Percentiles rank a stretch among this genome's conserved stretches.
phyloP scores from a whole-genome alignment of 345 rosid species.

The Rhodamnia rubescens region DNA sequence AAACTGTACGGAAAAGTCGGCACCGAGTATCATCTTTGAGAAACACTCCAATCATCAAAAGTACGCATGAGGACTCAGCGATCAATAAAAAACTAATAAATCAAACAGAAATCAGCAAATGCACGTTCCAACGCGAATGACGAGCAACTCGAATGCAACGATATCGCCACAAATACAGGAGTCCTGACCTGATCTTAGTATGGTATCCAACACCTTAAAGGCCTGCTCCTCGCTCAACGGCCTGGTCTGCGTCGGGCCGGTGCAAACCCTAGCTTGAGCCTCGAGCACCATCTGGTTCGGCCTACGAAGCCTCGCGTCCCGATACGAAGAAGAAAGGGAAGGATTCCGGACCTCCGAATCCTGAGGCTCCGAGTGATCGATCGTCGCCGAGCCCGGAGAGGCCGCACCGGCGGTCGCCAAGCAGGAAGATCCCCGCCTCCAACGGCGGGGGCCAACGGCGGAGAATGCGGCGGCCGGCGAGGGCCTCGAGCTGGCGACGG shows the following conservation, averaged over 20 bases:
- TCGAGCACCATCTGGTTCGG: slow-evolving; percentile 84
- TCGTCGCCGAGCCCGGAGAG: slow-evolving; percentile 28
- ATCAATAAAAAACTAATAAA: background rate
- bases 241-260: slow-evolving; percentile 84
- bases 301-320: slow-evolving; percentile 46
- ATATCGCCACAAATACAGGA: background rate
- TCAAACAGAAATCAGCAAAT: background rate
- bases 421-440: slow-evolving; percentile 14
- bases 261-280: slow-evolving; percentile 95
- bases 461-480: slow-evolving; percentile 14
- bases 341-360: slow-evolving; percentile 61
- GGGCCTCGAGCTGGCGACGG: slow-evolving; percentile 1
- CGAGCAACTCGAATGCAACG: background rate
- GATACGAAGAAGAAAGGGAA: slow-evolving; percentile 58
- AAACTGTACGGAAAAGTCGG: background rate
- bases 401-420: slow-evolving; percentile 15
- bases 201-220: slow-evolving; percentile 59
- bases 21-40: background rate
- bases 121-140: background rate
- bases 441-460: background rate
- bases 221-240: slow-evolving; percentile 75
- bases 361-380: slow-evolving; percentile 51
- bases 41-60: background rate
- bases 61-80: background rate
- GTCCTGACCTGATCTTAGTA: slow-evolving; percentile 57